Base-by-base conservation (phyloP, 2,329 filamentous ascomycete species). In the Westerdykella aurantiaca region DNA sequence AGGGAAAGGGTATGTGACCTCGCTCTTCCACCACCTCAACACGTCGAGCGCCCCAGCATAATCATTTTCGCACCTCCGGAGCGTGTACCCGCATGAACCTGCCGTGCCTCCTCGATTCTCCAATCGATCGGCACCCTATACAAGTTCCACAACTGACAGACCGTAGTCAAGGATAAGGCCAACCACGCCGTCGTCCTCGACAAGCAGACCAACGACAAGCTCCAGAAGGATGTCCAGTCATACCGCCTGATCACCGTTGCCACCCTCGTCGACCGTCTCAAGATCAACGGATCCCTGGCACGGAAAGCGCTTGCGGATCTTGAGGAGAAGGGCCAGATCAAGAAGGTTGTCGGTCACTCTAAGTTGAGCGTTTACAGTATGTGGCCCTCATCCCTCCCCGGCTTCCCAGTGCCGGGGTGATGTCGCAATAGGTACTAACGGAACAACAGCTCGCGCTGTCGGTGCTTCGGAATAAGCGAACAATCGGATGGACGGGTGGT, bases 171-270 rank as follows among this genome's bases (percentile, higher is more conserved):
- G 93, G 93, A 98, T 84, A 98, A 98, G 90, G 91, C 93, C 77
- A 86, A 97, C 76, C 93, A 98, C 83, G 88, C 87, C 75, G 93
- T 98, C 76, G 81, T 97, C 71, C 88, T 98, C 78, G 93, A 98
- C 82, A 98, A 98, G 85, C 72, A 80, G 77, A 95, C 86, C 71
- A 86, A 86, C 63, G 93, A 98, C 78, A 95, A 94, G 82, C 89
- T 98, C 75, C 86, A 95, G 82, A 98, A 98, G 82, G 93, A 98
- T 83, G 94, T 98, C 68, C 93, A 97, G 78, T 96, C 93, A 57
- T 98, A 97, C 86, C 89, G 93, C 71, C 89, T 98, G 74, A 89
- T 98, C 78, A 97, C 93, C 71, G 86, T 97, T 69, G 90, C 93
- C 69, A 91, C 88, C 67, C 89, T 98, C 69, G 93, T 98, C 82